Evolutionary conservation across 306 rosid species (phyloP).

Genomic region (Delonix regia): DNA sequence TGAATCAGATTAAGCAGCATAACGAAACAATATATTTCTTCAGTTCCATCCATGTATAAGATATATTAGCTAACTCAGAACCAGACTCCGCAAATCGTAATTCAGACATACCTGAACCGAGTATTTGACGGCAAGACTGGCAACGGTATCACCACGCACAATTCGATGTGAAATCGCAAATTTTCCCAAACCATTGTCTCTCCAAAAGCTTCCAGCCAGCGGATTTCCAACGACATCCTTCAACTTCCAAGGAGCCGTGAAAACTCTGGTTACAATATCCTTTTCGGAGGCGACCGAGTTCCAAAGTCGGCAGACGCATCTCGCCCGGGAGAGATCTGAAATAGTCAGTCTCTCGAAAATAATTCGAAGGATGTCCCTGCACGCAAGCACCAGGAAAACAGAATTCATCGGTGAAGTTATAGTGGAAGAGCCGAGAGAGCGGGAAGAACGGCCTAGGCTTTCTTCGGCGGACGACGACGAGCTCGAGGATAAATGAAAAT

Average conservation of each 20-base stretch:
- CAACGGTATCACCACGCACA: slow-evolving; percentile 70
- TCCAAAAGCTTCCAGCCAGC: slow-evolving; percentile 86
- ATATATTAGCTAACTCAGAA: not conserved
- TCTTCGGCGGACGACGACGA: slow-evolving; percentile 33
- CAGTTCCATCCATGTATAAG: not conserved
- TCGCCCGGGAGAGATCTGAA: slow-evolving; percentile 76
- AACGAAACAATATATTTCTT: not conserved
- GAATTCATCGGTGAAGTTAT: slow-evolving; percentile 73
- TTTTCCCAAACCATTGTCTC: slow-evolving; percentile 70
- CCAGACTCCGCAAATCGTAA: not conserved
- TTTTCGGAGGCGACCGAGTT: slow-evolving; percentile 81
- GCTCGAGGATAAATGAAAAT: slow-evolving; percentile 8
- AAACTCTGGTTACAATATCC: slow-evolving; percentile 59
- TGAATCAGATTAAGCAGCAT: not conserved
- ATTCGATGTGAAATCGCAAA: slow-evolving; percentile 85
- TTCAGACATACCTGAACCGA: slow-evolving; percentile 66
- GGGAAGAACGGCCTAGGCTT: slow-evolving; percentile 22
- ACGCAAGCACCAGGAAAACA: slow-evolving; percentile 66
- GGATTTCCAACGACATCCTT: slow-evolving; percentile 67
- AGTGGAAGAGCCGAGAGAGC: slow-evolving; percentile 1
- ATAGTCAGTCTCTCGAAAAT: slow-evolving; percentile 77
- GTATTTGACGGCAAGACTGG: slow-evolving; percentile 94
- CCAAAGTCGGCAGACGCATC: slow-evolving; percentile 90
- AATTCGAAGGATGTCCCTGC: slow-evolving; percentile 78
- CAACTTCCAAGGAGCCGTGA: slow-evolving; percentile 76